Evolutionary conservation across 176 grass and related monocot species (phyloP).

Genomic region (Dactylis glomerata): DNA sequence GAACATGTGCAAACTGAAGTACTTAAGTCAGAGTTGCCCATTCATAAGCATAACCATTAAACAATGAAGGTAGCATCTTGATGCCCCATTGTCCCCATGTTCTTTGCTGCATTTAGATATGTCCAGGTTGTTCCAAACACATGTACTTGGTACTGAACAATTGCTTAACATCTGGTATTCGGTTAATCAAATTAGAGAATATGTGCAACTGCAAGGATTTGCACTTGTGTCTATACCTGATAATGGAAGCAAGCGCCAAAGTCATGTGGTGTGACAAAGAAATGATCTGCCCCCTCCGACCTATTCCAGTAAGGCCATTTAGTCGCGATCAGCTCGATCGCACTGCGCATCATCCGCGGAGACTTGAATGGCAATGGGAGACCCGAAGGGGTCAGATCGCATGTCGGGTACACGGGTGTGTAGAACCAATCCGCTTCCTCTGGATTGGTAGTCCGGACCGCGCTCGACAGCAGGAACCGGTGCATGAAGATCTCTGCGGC

Average conservation of each 20-base stretch:
- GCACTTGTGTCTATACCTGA: slow-evolving; percentile 56
- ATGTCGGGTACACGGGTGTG: slow-evolving; percentile 77
- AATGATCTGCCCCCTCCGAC: slow-evolving; percentile 89
- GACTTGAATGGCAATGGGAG: slow-evolving; percentile 83
- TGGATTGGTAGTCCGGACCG: slow-evolving; percentile 74
- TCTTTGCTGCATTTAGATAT: slow-evolving; percentile 19
- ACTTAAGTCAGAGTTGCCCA: slow-evolving; percentile 10
- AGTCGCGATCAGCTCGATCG: slow-evolving; percentile 67
- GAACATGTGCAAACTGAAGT: slow-evolving; percentile 18
- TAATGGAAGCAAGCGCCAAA: slow-evolving; percentile 95
- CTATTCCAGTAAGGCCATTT: slow-evolving; percentile 92
- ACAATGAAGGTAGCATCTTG: slow-evolving; percentile 5
- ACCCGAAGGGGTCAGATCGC: slow-evolving; percentile 71
- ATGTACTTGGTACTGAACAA: slow-evolving; percentile 2
- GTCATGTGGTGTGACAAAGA: slow-evolving; percentile 93
- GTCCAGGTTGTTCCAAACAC: neutral
- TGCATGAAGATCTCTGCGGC: slow-evolving; percentile 94
- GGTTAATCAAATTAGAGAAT: slow-evolving; percentile 11
- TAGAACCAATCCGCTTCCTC: slow-evolving; percentile 93
- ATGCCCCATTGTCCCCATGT: slow-evolving; percentile 33
- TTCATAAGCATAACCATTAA: slow-evolving; percentile 1
- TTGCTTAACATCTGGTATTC: neutral
- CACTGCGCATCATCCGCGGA: slow-evolving; percentile 83
- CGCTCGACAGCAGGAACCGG: slow-evolving; percentile 67
- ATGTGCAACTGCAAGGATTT: slow-evolving; percentile 10